Evolutionary conservation across 768 basidiomycete species (phyloP).

Genomic region (Botryobasidium botryosum): DNA sequence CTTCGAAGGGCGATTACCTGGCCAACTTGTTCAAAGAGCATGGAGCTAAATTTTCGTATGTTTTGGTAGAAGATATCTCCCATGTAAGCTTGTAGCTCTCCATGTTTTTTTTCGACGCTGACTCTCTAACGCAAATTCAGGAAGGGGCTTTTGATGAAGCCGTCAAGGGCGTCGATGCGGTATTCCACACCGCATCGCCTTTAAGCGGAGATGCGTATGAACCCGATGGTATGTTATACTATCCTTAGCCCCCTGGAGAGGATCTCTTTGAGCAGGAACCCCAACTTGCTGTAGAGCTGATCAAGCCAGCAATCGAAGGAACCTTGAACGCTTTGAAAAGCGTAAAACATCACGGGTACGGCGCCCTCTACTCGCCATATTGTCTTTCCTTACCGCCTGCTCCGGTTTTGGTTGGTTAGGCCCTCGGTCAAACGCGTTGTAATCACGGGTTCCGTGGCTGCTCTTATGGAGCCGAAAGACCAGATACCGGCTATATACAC

Average conservation of each 20-base stretch:
- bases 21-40: slow-evolving; percentile 34
- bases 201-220: slow-evolving; percentile 16
- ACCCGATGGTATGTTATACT: slow-evolving; percentile 10
- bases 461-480: slow-evolving; percentile 9
- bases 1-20: slow-evolving; percentile 41
- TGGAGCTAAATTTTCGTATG: slow-evolving; percentile 43
- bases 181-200: slow-evolving; percentile 19
- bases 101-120: slow-evolving; percentile 9
- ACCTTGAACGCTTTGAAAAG: slow-evolving; percentile 25
- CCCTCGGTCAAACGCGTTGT: slow-evolving; percentile 16
- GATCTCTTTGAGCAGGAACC: slow-evolving; percentile 7
- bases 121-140: slow-evolving; percentile 1
- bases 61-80: slow-evolving; percentile 53
- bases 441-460: slow-evolving; percentile 15
- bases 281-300: too few species aligned
- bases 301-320: slow-evolving; percentile 28
- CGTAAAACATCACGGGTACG: slow-evolving; percentile 17
- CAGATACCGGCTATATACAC: slow-evolving; percentile 11
- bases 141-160: slow-evolving; percentile 24
- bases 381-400: not conserved
- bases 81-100: slow-evolving; percentile 24
- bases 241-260: not conserved
- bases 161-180: slow-evolving; percentile 24
- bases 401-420: slow-evolving; percentile 4
- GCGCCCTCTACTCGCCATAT: not conserved